Evolutionary conservation across 2,329 filamentous ascomycete genomes (phyloP), one percentile per base, ranked within the genome.

Genomic region (Keithomyces neogunnii): DNA sequence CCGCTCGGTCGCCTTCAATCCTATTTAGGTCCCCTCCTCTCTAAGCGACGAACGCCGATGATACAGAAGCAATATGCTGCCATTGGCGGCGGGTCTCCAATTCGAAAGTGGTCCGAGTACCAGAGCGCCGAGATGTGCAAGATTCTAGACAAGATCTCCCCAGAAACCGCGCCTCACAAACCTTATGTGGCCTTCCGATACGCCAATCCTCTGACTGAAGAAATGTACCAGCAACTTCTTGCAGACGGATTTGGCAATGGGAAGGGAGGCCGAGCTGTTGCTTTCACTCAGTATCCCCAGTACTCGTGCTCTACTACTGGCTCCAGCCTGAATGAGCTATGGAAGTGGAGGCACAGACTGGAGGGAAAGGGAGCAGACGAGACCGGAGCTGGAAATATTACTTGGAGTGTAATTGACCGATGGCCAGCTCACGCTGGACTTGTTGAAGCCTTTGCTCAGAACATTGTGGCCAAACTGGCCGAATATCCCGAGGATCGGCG

Each of bases 221-320:
- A 95, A 60, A 96, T 91, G 82, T 97, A 99, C 67, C 77, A 81
- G 50, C 80, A 82, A 61, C 70, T 99, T 56, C 72, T 99, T 29
- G 83, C 82, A 6, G 93, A 99, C 66, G 93, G 93, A 0, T 96
- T 97, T 64, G 92, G 91, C 9, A 82, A 84, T 49, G 91, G 92
- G 4, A 89, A 83, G 54, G 91, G 91, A n/a, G 92, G 92, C 3
- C 81, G 93, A 53, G 93, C 95, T 2, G 90, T 99, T 4, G 93
- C 93, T 1, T 99, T 99, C 65, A 96, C 92, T 31, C 93, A 99
- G 69, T 99, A 99, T 62, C 93, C 93, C 2, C 93, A 99, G 67
- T 99, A 99, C 70, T 96, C 89, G 26, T 99, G 95, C 73, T 96
- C 90, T 26, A 99, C 93, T 1, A 99, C 93, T 0, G 93, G 93